Evolutionary conservation across 2,329 filamentous ascomycete genomes (phyloP).

Genomic region (Diplocarpon mali): DNA sequence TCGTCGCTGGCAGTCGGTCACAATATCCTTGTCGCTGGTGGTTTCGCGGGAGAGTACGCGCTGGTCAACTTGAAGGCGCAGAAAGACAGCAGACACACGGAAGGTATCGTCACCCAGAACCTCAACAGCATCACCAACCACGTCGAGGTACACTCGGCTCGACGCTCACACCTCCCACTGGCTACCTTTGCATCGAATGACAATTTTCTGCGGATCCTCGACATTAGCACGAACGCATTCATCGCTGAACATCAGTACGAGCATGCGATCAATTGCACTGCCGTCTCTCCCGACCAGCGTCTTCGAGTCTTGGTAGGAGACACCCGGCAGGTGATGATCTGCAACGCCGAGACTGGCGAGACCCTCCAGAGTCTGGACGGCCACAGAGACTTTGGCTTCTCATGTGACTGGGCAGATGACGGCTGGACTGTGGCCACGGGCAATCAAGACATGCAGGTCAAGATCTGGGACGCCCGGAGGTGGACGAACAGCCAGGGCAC

Average conservation of each 20-base stretch:
- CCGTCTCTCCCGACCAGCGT: constrained; percentile 59
- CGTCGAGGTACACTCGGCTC: constrained; percentile 43
- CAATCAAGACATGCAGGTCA: constrained; percentile 62
- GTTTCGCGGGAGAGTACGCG: constrained; percentile 31
- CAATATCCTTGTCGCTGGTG: constrained; percentile 30
- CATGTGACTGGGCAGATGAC: constrained; percentile 71
- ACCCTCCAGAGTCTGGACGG: constrained; percentile 46
- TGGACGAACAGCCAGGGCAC: constrained; percentile 46
- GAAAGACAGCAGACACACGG: constrained; percentile 24
- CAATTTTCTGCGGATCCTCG: constrained; percentile 44
- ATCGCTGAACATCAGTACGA: constrained; percentile 43
- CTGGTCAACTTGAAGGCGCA: constrained; percentile 26
- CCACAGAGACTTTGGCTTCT: constrained; percentile 62
- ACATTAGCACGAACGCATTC: constrained; percentile 48
- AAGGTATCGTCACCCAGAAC: constrained; percentile 36
- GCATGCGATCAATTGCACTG: constrained; percentile 60
- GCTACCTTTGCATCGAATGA: constrained; percentile 56
- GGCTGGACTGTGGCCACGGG: constrained; percentile 67
- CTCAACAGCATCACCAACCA: constrained; percentile 54
- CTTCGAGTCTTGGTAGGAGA: constrained; percentile 67
- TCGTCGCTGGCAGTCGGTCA: constrained; percentile 27
- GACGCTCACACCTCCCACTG: constrained; percentile 39
- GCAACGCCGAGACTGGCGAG: constrained; percentile 55
- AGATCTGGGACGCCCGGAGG: constrained; percentile 66
- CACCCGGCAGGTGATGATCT: constrained; percentile 51